Conservation (phyloP, 768 basidiomycete species). For the Termitomyces eurrhizus region DNA sequence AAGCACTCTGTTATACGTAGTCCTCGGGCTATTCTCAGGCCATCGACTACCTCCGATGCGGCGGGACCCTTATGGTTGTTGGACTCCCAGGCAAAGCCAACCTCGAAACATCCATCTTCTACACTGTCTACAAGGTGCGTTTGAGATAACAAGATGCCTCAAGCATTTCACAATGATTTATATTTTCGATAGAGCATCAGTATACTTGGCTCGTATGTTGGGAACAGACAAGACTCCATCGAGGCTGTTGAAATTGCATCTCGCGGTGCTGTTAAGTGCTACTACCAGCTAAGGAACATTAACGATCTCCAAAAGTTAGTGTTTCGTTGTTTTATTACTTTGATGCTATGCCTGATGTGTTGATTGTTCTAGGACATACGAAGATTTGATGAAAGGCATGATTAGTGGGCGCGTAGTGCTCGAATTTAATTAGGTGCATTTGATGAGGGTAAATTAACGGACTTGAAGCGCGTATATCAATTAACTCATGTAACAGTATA, state of each 20-base stretch:
- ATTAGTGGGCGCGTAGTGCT: conserved; percentile 52
- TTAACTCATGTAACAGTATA: background rate
- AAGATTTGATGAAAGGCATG: conserved; percentile 34
- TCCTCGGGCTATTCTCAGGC: conserved; percentile 48
- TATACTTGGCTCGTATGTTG: conserved; percentile 52
- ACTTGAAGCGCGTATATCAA: background rate
- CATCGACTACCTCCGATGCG: conserved; percentile 69
- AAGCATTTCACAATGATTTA: conserved; percentile 1
- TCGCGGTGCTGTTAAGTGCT: conserved; percentile 62
- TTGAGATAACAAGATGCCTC: background rate
- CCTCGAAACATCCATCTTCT: conserved; percentile 64
- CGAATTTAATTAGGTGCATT: conserved; percentile 15
- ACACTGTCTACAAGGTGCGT: conserved; percentile 57
- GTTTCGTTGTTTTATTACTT: background rate
- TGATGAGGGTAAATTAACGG: background rate
- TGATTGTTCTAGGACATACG: conserved; percentile 29
- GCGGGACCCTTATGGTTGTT: conserved; percentile 74
- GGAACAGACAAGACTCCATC: conserved; percentile 78
- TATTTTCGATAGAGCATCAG: conserved; percentile 42
- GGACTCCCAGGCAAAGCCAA: conserved; percentile 66
- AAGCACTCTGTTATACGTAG: conserved; percentile 14
- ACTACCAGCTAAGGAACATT: conserved; percentile 43
- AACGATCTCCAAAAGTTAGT: conserved; percentile 49
- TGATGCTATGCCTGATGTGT: background rate
- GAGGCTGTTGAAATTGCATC: conserved; percentile 80